Evolutionary conservation across 768 basidiomycete species (phyloP).

Genomic region (Termitomyces sp.): DNA sequence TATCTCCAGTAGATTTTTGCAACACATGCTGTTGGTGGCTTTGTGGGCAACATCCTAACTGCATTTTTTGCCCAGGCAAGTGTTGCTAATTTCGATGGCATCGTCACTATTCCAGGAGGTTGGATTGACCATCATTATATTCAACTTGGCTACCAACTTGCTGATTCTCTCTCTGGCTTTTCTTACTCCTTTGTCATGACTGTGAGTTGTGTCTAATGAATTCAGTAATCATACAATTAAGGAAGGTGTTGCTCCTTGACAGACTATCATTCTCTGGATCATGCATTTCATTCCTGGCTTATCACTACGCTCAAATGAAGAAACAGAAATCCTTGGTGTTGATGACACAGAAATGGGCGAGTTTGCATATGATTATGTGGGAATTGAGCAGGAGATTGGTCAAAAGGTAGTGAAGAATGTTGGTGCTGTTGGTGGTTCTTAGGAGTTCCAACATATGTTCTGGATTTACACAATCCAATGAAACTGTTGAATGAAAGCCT

Average conservation of each 20-base stretch:
- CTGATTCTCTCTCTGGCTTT: conserved; percentile 62
- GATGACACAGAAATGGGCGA: conserved; percentile 91
- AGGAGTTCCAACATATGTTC: no score
- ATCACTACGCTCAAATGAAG: conserved; percentile 60
- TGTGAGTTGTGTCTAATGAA: conserved; percentile 38
- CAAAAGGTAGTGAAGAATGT: conserved; percentile 14
- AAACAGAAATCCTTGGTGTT: conserved; percentile 75
- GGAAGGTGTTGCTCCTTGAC: not conserved
- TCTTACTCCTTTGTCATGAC: conserved; percentile 75
- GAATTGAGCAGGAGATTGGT: conserved; percentile 56
- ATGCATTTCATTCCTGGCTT: conserved; percentile 87
- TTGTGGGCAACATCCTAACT: conserved; percentile 80
- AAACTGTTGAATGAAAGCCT: no score
- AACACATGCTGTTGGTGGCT: conserved; percentile 71
- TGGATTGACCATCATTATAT: conserved; percentile 82
- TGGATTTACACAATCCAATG: no score
- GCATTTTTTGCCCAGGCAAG: conserved; percentile 82
- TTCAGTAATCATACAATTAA: no score
- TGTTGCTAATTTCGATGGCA: conserved; percentile 78
- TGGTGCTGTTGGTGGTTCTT: conserved; percentile 16
- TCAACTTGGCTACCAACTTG: conserved; percentile 85
- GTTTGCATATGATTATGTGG: conserved; percentile 85
- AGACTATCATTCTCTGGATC: conserved; percentile 80
- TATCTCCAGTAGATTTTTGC: conserved; percentile 70
- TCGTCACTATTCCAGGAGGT: conserved; percentile 63